A percentile compares a stretch with the other conserved stretches of the same genome.
These are phyloP conservation scores for Myxozyma monticola DNA, from an alignment of 805 yeast species.

Conservation along the genomic window DNA sequence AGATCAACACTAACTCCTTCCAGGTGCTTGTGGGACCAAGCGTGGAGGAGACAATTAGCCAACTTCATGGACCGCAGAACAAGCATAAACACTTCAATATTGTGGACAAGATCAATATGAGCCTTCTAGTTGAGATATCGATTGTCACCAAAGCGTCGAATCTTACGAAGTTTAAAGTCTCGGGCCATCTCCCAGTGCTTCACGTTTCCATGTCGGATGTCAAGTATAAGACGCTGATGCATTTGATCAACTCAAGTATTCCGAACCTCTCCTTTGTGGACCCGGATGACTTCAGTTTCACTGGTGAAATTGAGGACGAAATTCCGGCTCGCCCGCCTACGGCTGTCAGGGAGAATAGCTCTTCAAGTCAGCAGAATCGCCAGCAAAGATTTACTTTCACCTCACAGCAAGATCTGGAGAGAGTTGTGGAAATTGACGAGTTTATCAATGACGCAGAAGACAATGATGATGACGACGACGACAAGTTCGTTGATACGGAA, in stretches of 20 bases:
- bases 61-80: conserved; percentile 49
- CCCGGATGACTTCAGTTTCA: conserved; percentile 5
- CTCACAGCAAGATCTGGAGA: conserved; percentile 5
- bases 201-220: conserved; percentile 76
- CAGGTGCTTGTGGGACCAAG: conserved; percentile 69
- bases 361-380: background rate
- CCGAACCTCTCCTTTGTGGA: conserved; percentile 48
- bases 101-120: conserved; percentile 73
- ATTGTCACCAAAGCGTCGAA: conserved; percentile 79
- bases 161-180: conserved; percentile 68
- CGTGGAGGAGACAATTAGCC: conserved; percentile 73
- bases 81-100: conserved; percentile 55
- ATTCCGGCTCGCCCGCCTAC: background rate
- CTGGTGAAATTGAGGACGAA: conserved; percentile 6
- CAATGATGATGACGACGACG: conserved; percentile 33
- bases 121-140: conserved; percentile 73
- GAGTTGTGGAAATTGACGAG: conserved; percentile 7
- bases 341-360: background rate
- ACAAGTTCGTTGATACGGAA: conserved; percentile 23
- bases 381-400: conserved; percentile 6
- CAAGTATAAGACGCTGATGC: conserved; percentile 87
- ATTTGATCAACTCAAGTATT: conserved; percentile 64
- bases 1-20: background rate
- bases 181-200: conserved; percentile 75
- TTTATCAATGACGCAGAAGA: conserved; percentile 31